Base-by-base conservation (phyloP, 2,329 filamentous ascomycete genomes). In the Didymellaceae sp. region DNA sequence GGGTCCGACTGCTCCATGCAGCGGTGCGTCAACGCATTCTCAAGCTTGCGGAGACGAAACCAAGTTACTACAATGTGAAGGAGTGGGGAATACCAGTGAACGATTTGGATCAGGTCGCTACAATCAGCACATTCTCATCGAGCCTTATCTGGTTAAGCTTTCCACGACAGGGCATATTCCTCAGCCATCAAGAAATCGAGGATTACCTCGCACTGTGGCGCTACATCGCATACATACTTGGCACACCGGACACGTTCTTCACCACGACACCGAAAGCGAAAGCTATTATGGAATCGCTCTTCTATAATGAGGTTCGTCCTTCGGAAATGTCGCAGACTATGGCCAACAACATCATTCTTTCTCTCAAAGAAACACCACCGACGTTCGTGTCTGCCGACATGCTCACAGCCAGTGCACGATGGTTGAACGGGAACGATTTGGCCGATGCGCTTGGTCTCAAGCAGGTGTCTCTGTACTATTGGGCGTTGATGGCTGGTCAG, bases 131-230 rank as follows among this genome's bases (percentile, higher is more conserved):
- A 1, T 93, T 93, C 71, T 89, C 85, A 0, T 79, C 84, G 0
- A 82, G 82, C 0, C 71, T 91, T 2, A 79, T 91, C 52, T 91
- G 83, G 79, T 67, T 90, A 20, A 82, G 82, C 18, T 78, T 92
- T 4, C 89, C 89, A 0, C 79, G 87, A 0, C 89, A 92, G 73
- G 89, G 89, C 2, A 85, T 93, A 45, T 86, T 76, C 58, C 74
- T 89, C 20, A 79, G 80, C 0, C 50, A 78, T 21, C 81, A 82
- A 49, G 88, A 93, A 65, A 84, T 82, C 2, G 65, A 67, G 2
- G 88, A 91, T 62, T 92, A 90, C 66, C 77, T 90, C 34, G 87
- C 88, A 0, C 75, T 93, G 1, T 93, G 89, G 88, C 81, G 89
- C 2, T 88, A 89, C 56, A 82, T 92, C 10, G 88, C 82, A 0